Base-by-base conservation (phyloP, 169 alveolate genomes). In the Plasmodium sp. region DNA sequence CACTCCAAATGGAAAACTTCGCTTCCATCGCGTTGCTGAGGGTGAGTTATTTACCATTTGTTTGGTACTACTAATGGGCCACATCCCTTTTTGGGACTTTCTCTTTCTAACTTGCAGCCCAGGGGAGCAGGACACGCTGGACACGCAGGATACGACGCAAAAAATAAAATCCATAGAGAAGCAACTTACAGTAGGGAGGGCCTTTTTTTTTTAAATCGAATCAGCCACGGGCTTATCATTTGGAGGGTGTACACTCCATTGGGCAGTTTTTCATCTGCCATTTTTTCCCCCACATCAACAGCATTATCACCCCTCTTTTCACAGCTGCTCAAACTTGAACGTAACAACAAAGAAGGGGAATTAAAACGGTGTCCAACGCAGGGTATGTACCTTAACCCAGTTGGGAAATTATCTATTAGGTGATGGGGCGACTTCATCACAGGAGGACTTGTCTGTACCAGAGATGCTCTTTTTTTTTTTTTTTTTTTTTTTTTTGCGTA, bases 151-250 rank as follows among this genome's bases (percentile, higher is more conserved):
- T 7, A 39, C 56, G 3, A 80, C 72, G 33, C 77, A 88, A 41
- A 88, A 58, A 18, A 88, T 72, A 77, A 58, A 39, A 79, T 88
- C 90, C 83, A 58, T 88, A 41, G 90, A 77, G 51, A 88, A 88
- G 34, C 94, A 88, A 51, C 48, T 88, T 36, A 88, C 81, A 14
- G 94, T 88, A 88, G 16, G 45, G 67, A 84, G 74, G 1, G 39
- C 12, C 45, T 16, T 27, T n/a, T 22, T 22, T 22, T 36, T 67
- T 84, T 71, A 75, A 75, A 75, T 75, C 1, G 3, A 75, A 22
- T 34, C 39, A 16, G 6, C 12, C 18, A 18, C 16, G 56, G 5
- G 7, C 48, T 18, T 34, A 33, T 34, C 39, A 75, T 41, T 36
- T 12, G 22, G 36, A 75, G 22, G 2, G 5, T 36, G 34, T 6